These are phyloP conservation scores for Aspergillus ochraceoroseus DNA, from an alignment of 2,329 filamentous ascomycete species.

Conservation along the genomic window DNA sequence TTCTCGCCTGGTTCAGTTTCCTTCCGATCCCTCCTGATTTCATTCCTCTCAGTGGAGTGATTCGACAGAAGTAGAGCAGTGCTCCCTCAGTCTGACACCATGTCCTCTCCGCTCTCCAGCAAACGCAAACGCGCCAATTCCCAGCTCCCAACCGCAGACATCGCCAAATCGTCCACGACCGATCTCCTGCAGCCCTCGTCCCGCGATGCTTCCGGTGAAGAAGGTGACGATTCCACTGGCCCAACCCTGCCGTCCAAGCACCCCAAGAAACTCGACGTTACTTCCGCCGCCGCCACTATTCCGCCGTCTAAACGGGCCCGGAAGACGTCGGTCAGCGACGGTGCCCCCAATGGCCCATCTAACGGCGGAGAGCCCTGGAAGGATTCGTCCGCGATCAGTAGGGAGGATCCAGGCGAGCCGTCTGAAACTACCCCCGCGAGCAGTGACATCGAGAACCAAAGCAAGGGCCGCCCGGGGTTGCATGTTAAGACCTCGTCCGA, in stretches of 20 bases:
- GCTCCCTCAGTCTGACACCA: slow-evolving; percentile 36
- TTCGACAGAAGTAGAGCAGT: slow-evolving; percentile 23
- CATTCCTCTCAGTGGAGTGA: too few relatives aligned
- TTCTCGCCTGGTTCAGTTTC: too few relatives aligned
- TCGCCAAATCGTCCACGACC: slow-evolving; percentile 50
- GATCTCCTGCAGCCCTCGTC: slow-evolving; percentile 68
- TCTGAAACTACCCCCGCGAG: slow-evolving; percentile 66
- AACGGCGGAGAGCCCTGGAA: slow-evolving; percentile 29
- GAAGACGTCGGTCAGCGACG: slow-evolving; percentile 42
- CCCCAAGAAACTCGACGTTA: slow-evolving; percentile 52
- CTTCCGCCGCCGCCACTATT: slow-evolving; percentile 38
- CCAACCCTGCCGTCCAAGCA: slow-evolving; percentile 40
- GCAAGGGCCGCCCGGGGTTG: slow-evolving; percentile 51
- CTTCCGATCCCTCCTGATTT: too few relatives aligned
- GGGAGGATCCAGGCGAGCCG: slow-evolving; percentile 61
- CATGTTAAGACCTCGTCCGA: slow-evolving; percentile 42
- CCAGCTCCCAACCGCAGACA: slow-evolving; percentile 40
- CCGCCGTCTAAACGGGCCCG: slow-evolving; percentile 73
- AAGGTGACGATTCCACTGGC: slow-evolving; percentile 66
- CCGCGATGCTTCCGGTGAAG: slow-evolving; percentile 76
- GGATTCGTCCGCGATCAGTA: slow-evolving; percentile 37
- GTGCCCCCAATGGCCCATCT: slow-evolving; percentile 3
- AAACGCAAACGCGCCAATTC: slow-evolving; percentile 73
- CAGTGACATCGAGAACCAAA: slow-evolving; percentile 60
- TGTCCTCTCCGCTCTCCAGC: slow-evolving; percentile 59